Evolutionary conservation across 202 grass and related monocot genomes (phyloP).

Genomic region (Schoenoplectus triqueter): DNA sequence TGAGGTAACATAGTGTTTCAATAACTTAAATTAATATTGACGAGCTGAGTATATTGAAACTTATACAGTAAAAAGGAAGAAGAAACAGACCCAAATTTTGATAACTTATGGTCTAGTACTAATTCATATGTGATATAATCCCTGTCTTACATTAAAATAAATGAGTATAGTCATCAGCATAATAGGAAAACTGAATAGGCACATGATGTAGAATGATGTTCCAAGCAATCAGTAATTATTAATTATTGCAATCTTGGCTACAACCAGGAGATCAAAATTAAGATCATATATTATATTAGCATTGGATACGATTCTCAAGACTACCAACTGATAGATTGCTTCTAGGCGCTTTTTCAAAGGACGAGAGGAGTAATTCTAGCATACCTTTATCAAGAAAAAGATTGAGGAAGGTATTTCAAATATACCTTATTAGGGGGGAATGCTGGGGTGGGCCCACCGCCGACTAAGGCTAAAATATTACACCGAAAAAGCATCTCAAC

Average conservation of each 20-base stretch:
- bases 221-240: neutral
- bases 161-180: neutral
- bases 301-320: neutral
- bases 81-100: neutral
- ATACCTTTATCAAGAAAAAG: neutral
- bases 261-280: neutral
- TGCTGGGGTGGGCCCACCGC: conserved; percentile 43
- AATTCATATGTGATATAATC: neutral
- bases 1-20: neutral
- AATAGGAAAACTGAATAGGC: neutral
- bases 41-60: neutral
- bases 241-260: neutral
- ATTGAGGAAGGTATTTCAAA: neutral
- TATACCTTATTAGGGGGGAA: conserved; percentile 33
- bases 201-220: conserved; percentile 4
- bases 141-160: neutral
- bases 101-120: conserved; percentile 16
- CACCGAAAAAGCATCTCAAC: conserved; percentile 54
- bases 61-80: neutral
- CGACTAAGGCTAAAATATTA: conserved; percentile 48
- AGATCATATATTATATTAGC: neutral
- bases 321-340: neutral
- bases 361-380: neutral
- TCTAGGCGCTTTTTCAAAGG: neutral
- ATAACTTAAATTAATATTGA: neutral